Evolutionary conservation across 2,329 filamentous ascomycete species (phyloP).

Genomic region (Leptosphaerulina australis): DNA sequence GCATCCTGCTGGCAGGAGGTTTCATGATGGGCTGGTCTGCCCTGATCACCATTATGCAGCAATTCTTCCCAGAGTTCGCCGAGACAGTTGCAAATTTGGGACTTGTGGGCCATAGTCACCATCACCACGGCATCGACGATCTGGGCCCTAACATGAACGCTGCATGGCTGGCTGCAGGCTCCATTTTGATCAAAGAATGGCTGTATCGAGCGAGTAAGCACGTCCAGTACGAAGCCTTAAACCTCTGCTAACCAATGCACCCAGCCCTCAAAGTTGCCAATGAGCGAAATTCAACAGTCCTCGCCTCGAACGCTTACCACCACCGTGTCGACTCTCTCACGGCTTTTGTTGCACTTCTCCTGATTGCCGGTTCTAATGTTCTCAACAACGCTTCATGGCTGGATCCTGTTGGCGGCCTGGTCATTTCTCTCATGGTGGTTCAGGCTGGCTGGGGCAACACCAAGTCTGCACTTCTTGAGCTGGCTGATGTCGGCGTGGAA

Average conservation of each 20-base stretch:
- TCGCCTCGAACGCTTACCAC: conserved; percentile 95
- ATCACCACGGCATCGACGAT: conserved; percentile 64
- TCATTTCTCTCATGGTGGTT: conserved; percentile 93
- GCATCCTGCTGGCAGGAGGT: conserved; percentile 86
- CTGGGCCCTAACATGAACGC: conserved; percentile 86
- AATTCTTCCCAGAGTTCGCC: conserved; percentile 56
- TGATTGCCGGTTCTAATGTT: conserved; percentile 87
- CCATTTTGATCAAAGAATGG: conserved; percentile 94
- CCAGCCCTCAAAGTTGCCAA: conserved; percentile 92
- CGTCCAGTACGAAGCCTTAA: background rate
- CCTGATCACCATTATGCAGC: conserved; percentile 62
- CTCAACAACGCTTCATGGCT: conserved; percentile 87
- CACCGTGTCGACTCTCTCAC: conserved; percentile 96
- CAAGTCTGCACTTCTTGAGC: conserved; percentile 77
- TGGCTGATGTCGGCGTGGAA: conserved; percentile 90
- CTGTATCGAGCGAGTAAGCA: conserved; percentile 86
- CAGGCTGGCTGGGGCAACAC: conserved; percentile 90
- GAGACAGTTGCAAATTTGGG: conserved; percentile 52
- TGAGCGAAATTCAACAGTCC: conserved; percentile 91
- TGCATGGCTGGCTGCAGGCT: conserved; percentile 90
- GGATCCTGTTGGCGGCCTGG: conserved; percentile 87
- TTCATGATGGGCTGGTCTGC: conserved; percentile 82
- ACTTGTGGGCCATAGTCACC: conserved; percentile 63
- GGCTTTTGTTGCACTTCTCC: conserved; percentile 87
- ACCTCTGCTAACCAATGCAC: conserved; percentile 31